These are phyloP conservation scores for Alternaria sp. DNA, from an alignment of 2,329 filamentous ascomycete species.

Conservation along the genomic window DNA sequence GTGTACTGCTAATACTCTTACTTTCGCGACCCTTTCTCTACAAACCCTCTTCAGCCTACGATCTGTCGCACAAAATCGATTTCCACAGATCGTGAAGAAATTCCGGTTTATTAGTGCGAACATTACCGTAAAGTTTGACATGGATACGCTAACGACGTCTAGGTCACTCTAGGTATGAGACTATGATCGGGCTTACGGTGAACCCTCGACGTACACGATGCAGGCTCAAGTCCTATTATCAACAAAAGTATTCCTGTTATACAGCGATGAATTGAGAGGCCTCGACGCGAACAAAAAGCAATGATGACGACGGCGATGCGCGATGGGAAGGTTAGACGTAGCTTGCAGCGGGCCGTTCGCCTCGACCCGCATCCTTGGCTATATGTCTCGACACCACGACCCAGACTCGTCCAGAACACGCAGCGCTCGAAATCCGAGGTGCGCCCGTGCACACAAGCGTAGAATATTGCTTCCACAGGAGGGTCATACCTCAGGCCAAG, in stretches of 20 bases:
- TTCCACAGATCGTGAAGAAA: neutral
- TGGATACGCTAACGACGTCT: neutral
- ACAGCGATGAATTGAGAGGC: neutral
- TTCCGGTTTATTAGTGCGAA: neutral
- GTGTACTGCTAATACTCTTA: neutral
- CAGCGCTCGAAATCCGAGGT: neutral
- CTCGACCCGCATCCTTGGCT: constrained; percentile 1
- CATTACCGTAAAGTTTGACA: neutral
- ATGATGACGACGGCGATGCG: neutral
- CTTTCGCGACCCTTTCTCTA: neutral
- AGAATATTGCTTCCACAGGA: neutral
- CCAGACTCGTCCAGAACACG: neutral
- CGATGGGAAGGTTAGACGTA: neutral
- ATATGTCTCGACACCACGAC: neutral
- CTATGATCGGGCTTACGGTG: neutral
- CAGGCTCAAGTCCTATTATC: neutral
- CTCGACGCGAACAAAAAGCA: neutral
- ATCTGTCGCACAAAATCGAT: neutral
- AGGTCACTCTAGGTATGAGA: neutral
- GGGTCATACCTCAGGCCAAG: neutral
- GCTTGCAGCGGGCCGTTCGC: neutral
- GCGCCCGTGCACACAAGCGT: neutral
- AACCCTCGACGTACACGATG: neutral
- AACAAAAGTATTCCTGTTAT: neutral
- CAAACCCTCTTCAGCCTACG: neutral